A percentile compares a stretch with the other conserved stretches of the same genome.
Evolutionary conservation across 78 protist species (phyloP).

Genomic region (Dictyostelium capitatum): DNA sequence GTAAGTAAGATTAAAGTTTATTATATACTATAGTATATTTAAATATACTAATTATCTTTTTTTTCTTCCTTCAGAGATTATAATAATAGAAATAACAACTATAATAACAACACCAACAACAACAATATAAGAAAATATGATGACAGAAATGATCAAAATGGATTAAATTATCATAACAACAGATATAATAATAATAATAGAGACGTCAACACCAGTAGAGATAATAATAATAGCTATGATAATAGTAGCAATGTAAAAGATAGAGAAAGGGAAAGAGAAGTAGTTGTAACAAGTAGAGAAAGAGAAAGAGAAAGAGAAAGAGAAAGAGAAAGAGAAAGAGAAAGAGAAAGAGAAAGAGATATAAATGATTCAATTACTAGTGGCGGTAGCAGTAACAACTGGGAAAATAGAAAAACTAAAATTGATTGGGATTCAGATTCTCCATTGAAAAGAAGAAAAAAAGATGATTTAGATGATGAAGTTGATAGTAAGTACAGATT

Average conservation of each 20-base stretch:
- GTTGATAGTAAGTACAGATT: not conserved
- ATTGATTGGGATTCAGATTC: not conserved
- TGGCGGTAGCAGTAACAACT: not conserved
- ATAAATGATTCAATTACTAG: not conserved
- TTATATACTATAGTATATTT: no score
- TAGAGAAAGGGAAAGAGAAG: not conserved
- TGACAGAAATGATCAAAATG: not conserved
- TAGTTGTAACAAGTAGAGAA: not conserved
- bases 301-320: constrained; percentile 1
- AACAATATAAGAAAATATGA: not conserved
- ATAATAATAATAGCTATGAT: not conserved
- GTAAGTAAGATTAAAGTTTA: no score
- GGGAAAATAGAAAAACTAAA: constrained; percentile 11
- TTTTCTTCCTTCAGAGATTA: no score
- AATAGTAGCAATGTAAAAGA: not conserved
- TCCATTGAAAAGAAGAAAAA: constrained; percentile 11
- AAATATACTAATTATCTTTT: no score
- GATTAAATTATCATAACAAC: not conserved
- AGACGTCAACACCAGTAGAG: not conserved
- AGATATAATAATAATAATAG: not conserved
- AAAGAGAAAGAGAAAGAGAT: not conserved
- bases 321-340: not conserved
- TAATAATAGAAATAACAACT: not conserved
- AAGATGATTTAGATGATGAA: constrained; percentile 10
- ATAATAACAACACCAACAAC: not conserved